phyloP scores from a whole-genome alignment of 768 basidiomycete species.

The Chiua virens region DNA sequence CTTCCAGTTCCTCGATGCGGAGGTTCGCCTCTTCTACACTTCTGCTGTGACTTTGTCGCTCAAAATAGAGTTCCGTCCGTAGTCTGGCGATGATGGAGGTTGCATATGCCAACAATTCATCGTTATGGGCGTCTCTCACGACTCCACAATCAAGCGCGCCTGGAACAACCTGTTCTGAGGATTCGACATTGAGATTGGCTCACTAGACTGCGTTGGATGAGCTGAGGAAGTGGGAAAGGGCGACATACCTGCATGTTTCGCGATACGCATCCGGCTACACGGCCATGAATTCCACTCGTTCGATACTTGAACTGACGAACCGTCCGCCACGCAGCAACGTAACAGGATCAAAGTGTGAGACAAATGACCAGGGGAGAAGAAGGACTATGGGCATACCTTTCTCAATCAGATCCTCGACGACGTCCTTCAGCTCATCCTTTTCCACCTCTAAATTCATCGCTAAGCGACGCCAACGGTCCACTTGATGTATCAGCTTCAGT shows the following conservation, averaged over 20 bases:
- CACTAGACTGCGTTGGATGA: slow-evolving; percentile 12
- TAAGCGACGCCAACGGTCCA: slow-evolving; percentile 35
- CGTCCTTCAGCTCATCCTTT: slow-evolving; percentile 53
- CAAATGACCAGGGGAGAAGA: neutral
- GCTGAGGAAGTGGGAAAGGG: slow-evolving; percentile 2
- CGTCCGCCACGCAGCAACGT: neutral
- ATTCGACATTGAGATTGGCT: slow-evolving; percentile 22
- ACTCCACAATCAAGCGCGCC: neutral
- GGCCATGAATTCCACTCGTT: slow-evolving; percentile 49
- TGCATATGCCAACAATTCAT: slow-evolving; percentile 42
- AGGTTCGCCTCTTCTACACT: slow-evolving; percentile 40
- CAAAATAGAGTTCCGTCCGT: slow-evolving; percentile 43
- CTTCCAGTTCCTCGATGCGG: slow-evolving; percentile 46
- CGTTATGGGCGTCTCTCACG: slow-evolving; percentile 5
- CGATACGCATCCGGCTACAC: slow-evolving; percentile 41
- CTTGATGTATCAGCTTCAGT: slow-evolving; percentile 36
- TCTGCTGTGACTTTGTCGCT: slow-evolving; percentile 43
- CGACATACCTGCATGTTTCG: slow-evolving; percentile 44
- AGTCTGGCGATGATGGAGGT: slow-evolving; percentile 44
- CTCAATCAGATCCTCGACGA: slow-evolving; percentile 51
- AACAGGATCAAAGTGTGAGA: slow-evolving; percentile 2
- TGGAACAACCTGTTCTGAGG: slow-evolving; percentile 17
- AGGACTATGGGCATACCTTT: slow-evolving; percentile 46
- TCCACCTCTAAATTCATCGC: slow-evolving; percentile 43
- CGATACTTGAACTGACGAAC: slow-evolving; percentile 41